These are phyloP conservation scores for Phlebopus sp. DNA, from an alignment of 1,284 basidiomycete genomes.

Conservation along the genomic window DNA sequence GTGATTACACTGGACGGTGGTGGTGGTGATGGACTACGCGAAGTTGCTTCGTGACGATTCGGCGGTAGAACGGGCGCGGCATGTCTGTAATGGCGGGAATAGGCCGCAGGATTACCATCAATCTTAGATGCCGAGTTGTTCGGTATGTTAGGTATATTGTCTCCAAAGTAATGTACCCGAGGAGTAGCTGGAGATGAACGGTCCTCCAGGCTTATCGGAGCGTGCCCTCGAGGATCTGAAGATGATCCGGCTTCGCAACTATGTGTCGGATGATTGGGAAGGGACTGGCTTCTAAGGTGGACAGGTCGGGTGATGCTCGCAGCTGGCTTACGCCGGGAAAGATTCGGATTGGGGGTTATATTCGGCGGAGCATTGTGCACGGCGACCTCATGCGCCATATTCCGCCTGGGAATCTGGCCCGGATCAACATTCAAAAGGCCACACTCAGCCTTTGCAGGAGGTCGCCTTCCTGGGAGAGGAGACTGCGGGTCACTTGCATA, in stretches of 20 bases:
- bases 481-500: slow-evolving; percentile 14
- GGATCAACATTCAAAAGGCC: slow-evolving; percentile 46
- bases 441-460: slow-evolving; percentile 1
- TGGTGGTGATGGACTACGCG: slow-evolving; percentile 8
- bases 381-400: slow-evolving; percentile 15
- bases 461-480: neutral
- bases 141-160: slow-evolving; percentile 7
- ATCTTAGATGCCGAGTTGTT: slow-evolving; percentile 8
- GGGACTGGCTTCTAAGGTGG: slow-evolving; percentile 13
- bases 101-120: slow-evolving; percentile 9
- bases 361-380: neutral
- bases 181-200: slow-evolving; percentile 10
- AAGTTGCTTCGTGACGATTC: slow-evolving; percentile 18
- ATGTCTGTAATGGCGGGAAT: slow-evolving; percentile 13
- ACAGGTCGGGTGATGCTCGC: slow-evolving; percentile 3
- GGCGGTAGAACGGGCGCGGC: slow-evolving; percentile 20
- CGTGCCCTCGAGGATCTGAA: neutral
- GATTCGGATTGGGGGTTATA: slow-evolving; percentile 4
- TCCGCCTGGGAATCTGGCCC: slow-evolving; percentile 47
- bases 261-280: slow-evolving; percentile 6
- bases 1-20: slow-evolving; percentile 5
- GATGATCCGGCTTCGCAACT: neutral
- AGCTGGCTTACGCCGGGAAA: slow-evolving; percentile 3
- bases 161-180: slow-evolving; percentile 12
- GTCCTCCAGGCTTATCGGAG: slow-evolving; percentile 3